Base-by-base conservation (phyloP, 2,329 filamentous ascomycete genomes). In the Phialocephala subalpina region DNA sequence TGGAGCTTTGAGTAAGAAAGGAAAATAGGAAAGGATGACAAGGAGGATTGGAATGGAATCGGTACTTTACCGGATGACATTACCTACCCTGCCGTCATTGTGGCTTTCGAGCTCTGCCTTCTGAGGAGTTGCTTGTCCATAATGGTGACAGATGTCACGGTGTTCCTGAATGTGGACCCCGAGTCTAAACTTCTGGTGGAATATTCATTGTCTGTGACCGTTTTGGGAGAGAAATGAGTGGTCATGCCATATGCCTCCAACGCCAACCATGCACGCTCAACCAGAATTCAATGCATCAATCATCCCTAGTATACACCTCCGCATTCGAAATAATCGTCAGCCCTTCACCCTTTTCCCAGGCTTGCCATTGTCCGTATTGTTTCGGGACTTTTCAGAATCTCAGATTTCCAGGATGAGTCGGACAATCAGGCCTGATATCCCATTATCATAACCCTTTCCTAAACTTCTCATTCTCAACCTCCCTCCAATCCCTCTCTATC, bases 391-490 rank as follows among this genome's bases (percentile, higher is more conserved):
- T 33, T 33, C 9, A 33, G 29, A 33, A 33, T 33, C 29, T 33
- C 29, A 33, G 29, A 33, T 4, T 33, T 33, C 29, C 29, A 33
- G 29, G 29, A 33, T 5, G 9, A 33, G 29, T 33, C 29, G 29
- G 29, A 33, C 45, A 7, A 1, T 25, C n/a, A 18, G 20, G 20
- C 45, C n/a, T n/a, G 5, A n/a, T 42, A 6, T 42, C 14, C 38
- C 38, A 2, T 29, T 14, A 35, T 56, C 45, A 64, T 56, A 47
- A 57, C 14, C 62, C 69, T 63, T 80, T 79, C 57, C 81, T 78
- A 73, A 84, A 88, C 76, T 85, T 85, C 74, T 90, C 86, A 70
- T 90, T 90, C 80, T 90, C 88, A 20, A 85, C 73, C 73, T 90
- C 87, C 68, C 88, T 82, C 88, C 88, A 90, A 75, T 90, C 88